phyloP scores from a whole-genome alignment of 495 filamentous ascomycete species.

The Aspergillus steynii region DNA sequence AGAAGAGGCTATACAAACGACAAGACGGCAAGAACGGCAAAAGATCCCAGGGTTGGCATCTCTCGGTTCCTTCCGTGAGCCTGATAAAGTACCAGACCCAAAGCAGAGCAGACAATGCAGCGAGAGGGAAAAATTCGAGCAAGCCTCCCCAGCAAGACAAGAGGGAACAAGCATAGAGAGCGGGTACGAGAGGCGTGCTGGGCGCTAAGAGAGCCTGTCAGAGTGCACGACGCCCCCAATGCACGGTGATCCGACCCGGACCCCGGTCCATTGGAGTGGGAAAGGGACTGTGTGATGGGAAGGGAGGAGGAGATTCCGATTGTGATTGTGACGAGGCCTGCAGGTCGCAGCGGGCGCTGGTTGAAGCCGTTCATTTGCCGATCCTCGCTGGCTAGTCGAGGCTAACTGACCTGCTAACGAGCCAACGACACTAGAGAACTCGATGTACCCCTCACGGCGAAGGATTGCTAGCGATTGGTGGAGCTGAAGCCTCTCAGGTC shows the following conservation, averaged over 20 bases:
- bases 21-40: conserved; percentile 3
- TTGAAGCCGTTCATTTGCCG: conserved; percentile 17
- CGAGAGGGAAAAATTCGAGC: background rate
- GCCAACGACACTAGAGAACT: conserved; percentile 2
- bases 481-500: background rate
- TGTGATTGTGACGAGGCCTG: conserved; percentile 44
- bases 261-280: conserved; percentile 13
- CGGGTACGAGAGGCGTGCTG: background rate
- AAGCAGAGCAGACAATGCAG: background rate
- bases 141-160: conserved; percentile 1
- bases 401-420: background rate
- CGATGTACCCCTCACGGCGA: background rate
- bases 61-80: background rate
- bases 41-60: background rate
- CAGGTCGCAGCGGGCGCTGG: conserved; percentile 32
- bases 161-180: conserved; percentile 6
- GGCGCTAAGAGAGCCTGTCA: conserved; percentile 16
- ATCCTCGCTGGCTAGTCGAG: conserved; percentile 1
- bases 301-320: conserved; percentile 31
- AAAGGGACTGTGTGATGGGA: conserved; percentile 18
- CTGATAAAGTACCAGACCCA: background rate
- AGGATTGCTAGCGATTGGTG: conserved; percentile 7
- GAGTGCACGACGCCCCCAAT: background rate
- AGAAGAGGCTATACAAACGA: background rate
- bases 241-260: conserved; percentile 1